These are phyloP conservation scores for Anastatica hierochuntica DNA, from an alignment of 345 rosid genomes.

Conservation along the genomic window DNA sequence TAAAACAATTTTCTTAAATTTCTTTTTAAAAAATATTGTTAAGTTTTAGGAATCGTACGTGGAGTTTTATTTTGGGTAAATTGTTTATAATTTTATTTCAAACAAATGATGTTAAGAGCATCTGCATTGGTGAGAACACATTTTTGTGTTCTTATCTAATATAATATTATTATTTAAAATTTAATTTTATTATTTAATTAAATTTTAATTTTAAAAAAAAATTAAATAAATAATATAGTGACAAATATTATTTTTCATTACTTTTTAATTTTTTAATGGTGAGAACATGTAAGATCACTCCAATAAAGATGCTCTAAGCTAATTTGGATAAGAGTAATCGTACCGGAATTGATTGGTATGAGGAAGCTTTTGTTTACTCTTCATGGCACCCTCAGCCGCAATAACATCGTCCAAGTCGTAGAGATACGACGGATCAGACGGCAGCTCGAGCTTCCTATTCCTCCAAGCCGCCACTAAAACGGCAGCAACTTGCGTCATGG, in stretches of 20 bases:
- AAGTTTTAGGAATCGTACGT: background rate
- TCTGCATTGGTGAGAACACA: too few relatives aligned
- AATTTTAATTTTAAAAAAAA: too few relatives aligned
- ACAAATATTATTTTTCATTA: too few relatives aligned
- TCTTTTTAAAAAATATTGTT: background rate
- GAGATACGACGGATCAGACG: constrained; percentile 46
- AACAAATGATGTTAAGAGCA: too few relatives aligned
- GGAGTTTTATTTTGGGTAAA: too few relatives aligned
- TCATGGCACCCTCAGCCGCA: constrained; percentile 33
- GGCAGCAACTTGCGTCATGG: constrained; percentile 79
- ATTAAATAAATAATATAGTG: too few relatives aligned
- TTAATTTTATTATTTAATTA: too few relatives aligned
- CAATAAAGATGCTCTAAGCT: background rate
- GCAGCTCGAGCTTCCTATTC: constrained; percentile 46
- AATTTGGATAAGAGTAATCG: constrained; percentile 12
- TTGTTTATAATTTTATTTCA: too few relatives aligned
- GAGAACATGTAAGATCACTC: too few relatives aligned
- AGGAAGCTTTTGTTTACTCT: constrained; percentile 64
- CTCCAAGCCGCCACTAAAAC: constrained; percentile 60
- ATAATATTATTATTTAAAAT: too few relatives aligned
- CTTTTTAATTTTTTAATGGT: too few relatives aligned
- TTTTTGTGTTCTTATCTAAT: too few relatives aligned
- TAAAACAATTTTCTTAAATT: background rate
- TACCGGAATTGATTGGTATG: constrained; percentile 68
- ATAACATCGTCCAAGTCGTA: constrained; percentile 45